phyloP scores from a whole-genome alignment of 345 rosid species.

The Microcos paniculata region DNA sequence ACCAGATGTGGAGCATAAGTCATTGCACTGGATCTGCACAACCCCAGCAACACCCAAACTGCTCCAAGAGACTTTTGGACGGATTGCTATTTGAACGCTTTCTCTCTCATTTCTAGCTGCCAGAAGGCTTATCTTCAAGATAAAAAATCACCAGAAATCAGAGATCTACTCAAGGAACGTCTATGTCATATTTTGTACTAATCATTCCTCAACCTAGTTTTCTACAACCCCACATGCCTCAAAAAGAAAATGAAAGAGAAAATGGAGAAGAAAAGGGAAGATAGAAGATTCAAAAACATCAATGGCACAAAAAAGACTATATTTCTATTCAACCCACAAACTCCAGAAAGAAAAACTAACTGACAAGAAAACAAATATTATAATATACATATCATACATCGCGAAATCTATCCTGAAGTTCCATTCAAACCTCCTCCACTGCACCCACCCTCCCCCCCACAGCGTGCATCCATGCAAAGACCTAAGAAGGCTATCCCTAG shows the following conservation, averaged over 20 bases:
- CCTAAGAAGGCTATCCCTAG: neutral
- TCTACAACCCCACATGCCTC: neutral
- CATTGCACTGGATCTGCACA: slow-evolving; percentile 85
- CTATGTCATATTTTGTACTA: neutral
- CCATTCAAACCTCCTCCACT: slow-evolving; percentile 3
- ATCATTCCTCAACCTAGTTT: neutral
- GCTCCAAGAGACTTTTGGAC: slow-evolving; percentile 92
- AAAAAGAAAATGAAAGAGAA: neutral
- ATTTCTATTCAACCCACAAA: neutral
- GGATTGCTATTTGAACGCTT: slow-evolving; percentile 88
- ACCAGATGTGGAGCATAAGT: slow-evolving; percentile 77
- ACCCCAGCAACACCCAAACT: slow-evolving; percentile 61
- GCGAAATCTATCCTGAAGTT: neutral
- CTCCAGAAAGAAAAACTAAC: neutral
- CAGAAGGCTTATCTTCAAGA: slow-evolving; percentile 75
- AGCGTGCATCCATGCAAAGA: neutral
- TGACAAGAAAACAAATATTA: neutral
- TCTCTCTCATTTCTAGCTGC: slow-evolving; percentile 98
- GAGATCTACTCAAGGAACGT: slow-evolving; percentile 18
- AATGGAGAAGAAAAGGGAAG: neutral
- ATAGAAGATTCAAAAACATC: neutral
- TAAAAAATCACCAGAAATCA: slow-evolving; percentile 20
- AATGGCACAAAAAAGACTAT: neutral
- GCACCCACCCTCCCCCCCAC: neutral
- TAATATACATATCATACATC: neutral